Evolutionary conservation across 1,139 yeast species (phyloP).

Genomic region (Protomyces inouyei): DNA sequence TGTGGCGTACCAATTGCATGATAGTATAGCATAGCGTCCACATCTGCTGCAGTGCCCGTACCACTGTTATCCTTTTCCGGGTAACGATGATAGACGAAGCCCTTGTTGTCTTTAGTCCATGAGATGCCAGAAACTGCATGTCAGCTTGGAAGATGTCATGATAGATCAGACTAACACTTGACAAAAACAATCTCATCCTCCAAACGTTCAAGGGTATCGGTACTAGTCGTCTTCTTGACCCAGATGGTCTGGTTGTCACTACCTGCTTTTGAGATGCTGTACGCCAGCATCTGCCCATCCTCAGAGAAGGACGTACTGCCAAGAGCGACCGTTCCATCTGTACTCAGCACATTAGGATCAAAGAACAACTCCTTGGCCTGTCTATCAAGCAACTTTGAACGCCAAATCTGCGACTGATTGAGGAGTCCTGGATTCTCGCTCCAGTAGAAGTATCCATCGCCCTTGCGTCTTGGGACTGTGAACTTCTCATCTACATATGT

Average conservation of each 20-base stretch:
- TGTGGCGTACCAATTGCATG: conserved; percentile 16
- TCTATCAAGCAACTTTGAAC: conserved; percentile 13
- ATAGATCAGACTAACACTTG: neutral
- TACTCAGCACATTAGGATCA: conserved; percentile 18
- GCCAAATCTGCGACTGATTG: conserved; percentile 23
- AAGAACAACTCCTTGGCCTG: conserved; percentile 17
- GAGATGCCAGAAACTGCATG: conserved; percentile 9
- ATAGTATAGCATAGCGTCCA: conserved; percentile 10
- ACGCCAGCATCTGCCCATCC: conserved; percentile 17
- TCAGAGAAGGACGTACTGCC: conserved; percentile 11
- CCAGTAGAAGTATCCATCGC: conserved; percentile 22
- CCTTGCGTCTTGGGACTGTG: conserved; percentile 8
- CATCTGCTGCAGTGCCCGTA: conserved; percentile 19
- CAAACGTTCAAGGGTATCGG: conserved; percentile 4
- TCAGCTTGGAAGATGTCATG: neutral
- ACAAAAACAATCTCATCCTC: conserved; percentile 13
- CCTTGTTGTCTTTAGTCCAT: conserved; percentile 21
- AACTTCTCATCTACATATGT: conserved; percentile 2
- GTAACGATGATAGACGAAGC: conserved; percentile 23
- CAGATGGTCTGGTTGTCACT: conserved; percentile 19
- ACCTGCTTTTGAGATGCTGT: conserved; percentile 17
- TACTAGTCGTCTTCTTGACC: conserved; percentile 12
- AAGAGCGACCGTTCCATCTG: conserved; percentile 20
- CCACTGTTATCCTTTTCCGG: conserved; percentile 24
- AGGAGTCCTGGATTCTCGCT: conserved; percentile 19